Conservation (phyloP, 2,329 filamentous ascomycete genomes). For the Cytospora schulzeri region DNA sequence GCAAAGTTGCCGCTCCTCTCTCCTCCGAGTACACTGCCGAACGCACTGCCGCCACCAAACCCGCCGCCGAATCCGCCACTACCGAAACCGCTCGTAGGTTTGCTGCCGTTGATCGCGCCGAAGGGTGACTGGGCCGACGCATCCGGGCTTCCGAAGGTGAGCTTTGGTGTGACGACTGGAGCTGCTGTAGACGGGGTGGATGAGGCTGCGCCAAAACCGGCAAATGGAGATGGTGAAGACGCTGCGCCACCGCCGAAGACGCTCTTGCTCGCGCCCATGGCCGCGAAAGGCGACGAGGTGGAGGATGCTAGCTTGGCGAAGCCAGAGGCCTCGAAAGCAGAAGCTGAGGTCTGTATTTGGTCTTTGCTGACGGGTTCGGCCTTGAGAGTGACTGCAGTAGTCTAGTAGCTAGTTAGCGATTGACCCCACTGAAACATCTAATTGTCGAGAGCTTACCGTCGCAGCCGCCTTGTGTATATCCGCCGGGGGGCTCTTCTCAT, state of each 20-base stretch:
- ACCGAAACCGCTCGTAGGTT: slow-evolving; percentile 35
- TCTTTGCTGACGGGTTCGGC: slow-evolving; percentile 34
- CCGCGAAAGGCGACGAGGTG: slow-evolving; percentile 65
- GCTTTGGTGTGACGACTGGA: slow-evolving; percentile 35
- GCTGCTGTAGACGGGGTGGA: slow-evolving; percentile 33
- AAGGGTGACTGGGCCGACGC: slow-evolving; percentile 49
- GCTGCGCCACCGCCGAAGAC: slow-evolving; percentile 53
- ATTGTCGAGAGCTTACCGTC: slow-evolving; percentile 13
- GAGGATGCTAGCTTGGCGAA: slow-evolving; percentile 67
- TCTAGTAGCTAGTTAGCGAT: slow-evolving; percentile 26
- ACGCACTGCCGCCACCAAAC: slow-evolving; percentile 47
- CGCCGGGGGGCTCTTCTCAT: slow-evolving; percentile 40
- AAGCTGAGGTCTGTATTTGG: slow-evolving; percentile 50
- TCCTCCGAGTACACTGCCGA: slow-evolving; percentile 43
- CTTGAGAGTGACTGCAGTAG: slow-evolving; percentile 31
- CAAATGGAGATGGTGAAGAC: slow-evolving; percentile 43
- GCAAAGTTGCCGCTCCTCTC: slow-evolving; percentile 69
- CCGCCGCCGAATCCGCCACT: slow-evolving; percentile 36
- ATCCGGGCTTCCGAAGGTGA: slow-evolving; percentile 49
- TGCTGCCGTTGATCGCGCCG: slow-evolving; percentile 41
- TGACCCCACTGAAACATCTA: background rate
- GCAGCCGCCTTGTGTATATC: slow-evolving; percentile 17
- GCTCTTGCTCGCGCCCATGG: slow-evolving; percentile 51
- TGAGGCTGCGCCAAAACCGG: slow-evolving; percentile 41
- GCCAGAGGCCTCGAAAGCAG: slow-evolving; percentile 68